Evolutionary conservation across 306 rosid genomes (phyloP).

Genomic region (Prinsepia uniflora): DNA sequence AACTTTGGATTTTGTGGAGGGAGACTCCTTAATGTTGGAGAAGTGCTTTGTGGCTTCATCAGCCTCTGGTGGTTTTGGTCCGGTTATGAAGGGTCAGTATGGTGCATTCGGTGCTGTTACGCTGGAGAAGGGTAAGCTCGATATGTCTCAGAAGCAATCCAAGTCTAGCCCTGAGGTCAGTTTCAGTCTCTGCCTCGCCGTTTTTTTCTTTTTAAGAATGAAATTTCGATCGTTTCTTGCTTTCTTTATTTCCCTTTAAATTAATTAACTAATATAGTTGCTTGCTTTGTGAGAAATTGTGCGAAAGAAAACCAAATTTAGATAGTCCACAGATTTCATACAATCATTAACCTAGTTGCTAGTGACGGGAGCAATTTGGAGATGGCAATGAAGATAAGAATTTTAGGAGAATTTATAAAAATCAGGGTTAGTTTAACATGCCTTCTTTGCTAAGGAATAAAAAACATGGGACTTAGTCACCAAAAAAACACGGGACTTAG

Average conservation of each 20-base stretch:
- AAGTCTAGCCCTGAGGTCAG: constrained; percentile 72
- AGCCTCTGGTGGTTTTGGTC: constrained; percentile 24
- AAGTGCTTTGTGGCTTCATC: constrained; percentile 52
- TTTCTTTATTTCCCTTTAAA: neutral
- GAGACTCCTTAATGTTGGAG: constrained; percentile 41
- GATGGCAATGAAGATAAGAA: neutral
- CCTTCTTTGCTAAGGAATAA: neutral
- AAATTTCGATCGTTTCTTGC: neutral
- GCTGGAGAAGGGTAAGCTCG: constrained; percentile 83
- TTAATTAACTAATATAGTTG: neutral
- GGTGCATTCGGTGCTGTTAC: constrained; percentile 80
- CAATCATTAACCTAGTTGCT: neutral
- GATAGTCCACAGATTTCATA: neutral
- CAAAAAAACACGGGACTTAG: neutral
- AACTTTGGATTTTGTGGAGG: constrained; percentile 35
- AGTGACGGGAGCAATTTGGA: neutral
- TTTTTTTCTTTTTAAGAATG: neutral
- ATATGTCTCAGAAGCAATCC: constrained; percentile 64
- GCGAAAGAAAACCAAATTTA: neutral
- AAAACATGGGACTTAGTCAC: neutral
- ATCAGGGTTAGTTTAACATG: neutral
- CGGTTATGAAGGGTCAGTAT: constrained; percentile 72
- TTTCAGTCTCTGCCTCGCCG: neutral
- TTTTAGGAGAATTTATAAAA: neutral
- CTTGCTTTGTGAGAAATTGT: neutral